Evolutionary conservation across 345 rosid genomes (phyloP), one percentile per base, ranked within the genome.

Genomic region (Acer yangbiense): DNA sequence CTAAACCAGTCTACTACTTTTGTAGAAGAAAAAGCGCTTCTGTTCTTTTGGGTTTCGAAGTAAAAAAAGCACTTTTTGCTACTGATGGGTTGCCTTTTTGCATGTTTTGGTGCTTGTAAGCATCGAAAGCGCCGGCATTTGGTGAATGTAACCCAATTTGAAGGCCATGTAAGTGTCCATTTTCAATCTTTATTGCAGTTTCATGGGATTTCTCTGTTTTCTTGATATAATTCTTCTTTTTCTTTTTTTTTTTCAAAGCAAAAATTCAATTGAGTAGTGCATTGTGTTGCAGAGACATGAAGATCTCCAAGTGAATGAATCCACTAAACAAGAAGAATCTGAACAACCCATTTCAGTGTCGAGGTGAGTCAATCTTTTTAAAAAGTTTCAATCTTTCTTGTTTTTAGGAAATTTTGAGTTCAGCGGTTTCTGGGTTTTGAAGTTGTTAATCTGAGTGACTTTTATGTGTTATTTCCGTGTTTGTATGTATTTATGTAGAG

Each of bases 31-130:
- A 72, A 72, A 72, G 65, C 65, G 75, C 65, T 35, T 72, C 66
- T 72, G 29, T 39, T 71, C 64, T 32, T 57, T n/a, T 55, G n/a
- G 75, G 54, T 35, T 74, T 67, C 1, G 27, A 25, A 25, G 23
- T 7, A 17, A 54, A 41, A 25, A 32, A 73, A 20, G 35, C 54
- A 48, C 69, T 78, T 82, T 76, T 20, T 23, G 27, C 5, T 13
- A 29, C 52, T 63, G 65, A 89, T 89, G 95, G 86, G 87, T 35
- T 88, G 93, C 82, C 78, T 85, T 85, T 76, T 83, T 39, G 82
- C 82, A 43, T 91, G 92, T 82, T 89, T 91, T 77, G 80, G 88
- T 80, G 44, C 86, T 78, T 81, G 86, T 68, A 87, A 87, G 81
- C 84, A 82, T 76, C 82, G 79, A 70, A 78, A 72, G 65, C 81